Evolutionary conservation across 2,329 filamentous ascomycete genomes (phyloP).

Genomic region (Ceratocystis destructans): DNA sequence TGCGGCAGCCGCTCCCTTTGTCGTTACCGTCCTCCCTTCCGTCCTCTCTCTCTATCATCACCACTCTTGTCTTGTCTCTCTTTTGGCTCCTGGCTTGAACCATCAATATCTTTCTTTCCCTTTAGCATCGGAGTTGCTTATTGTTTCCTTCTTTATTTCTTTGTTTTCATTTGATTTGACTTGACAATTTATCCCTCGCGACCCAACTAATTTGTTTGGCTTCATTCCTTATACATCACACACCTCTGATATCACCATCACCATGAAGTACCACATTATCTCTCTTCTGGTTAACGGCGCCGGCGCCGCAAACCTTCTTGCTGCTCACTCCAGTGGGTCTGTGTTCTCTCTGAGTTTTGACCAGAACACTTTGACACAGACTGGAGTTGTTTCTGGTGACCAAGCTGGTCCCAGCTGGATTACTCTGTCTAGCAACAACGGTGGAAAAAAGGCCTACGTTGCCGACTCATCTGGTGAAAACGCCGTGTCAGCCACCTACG

Average conservation of each 20-base stretch:
- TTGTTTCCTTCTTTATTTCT: not conserved
- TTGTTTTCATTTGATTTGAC: not conserved
- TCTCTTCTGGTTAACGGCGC: slow-evolving; percentile 17
- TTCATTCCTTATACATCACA: not conserved
- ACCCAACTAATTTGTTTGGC: not conserved
- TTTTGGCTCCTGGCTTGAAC: not conserved
- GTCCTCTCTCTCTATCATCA: not conserved
- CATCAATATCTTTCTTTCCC: not conserved
- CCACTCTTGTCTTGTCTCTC: not conserved
- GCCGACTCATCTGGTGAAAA: slow-evolving; percentile 26
- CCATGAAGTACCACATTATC: slow-evolving; percentile 13
- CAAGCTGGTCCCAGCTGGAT: slow-evolving; percentile 20
- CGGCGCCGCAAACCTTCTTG: slow-evolving; percentile 20
- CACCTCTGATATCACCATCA: not conserved
- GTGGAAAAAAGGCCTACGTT: slow-evolving; percentile 19
- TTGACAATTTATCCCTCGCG: not conserved
- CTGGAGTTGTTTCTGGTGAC: slow-evolving; percentile 19
- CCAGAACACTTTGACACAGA: slow-evolving; percentile 15
- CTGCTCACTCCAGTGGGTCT: slow-evolving; percentile 21
- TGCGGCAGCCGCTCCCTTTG: not conserved
- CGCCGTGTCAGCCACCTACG: slow-evolving; percentile 22
- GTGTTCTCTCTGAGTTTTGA: slow-evolving; percentile 20
- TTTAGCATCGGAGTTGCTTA: not conserved
- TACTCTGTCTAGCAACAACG: slow-evolving; percentile 17
- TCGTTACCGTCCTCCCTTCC: not conserved